Evolutionary conservation across 352 stramenopile genomes (phyloP).

Genomic region (Phytopythium boreale): DNA sequence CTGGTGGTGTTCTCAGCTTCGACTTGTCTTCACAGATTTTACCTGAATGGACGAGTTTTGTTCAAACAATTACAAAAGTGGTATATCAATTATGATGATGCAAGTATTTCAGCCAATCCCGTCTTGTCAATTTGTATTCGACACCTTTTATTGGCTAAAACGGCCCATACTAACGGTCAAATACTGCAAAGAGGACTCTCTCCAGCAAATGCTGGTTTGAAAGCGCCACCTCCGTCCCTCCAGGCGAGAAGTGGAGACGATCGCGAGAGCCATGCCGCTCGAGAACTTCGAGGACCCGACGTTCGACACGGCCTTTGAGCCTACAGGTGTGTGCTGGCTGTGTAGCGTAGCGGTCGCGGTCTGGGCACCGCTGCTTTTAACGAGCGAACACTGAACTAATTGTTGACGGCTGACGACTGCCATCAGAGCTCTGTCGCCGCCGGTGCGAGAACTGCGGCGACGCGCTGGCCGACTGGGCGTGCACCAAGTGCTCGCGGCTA

Average conservation of each 20-base stretch:
- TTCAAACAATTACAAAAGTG: neutral
- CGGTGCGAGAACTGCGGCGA: conserved; percentile 35
- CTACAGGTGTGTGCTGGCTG: conserved; percentile 16
- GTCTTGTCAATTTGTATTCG: too few relatives aligned
- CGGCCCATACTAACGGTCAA: too few relatives aligned
- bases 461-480: conserved; percentile 40
- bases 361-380: too few relatives aligned
- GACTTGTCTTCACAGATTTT: neutral
- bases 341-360: too few relatives aligned
- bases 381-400: too few relatives aligned
- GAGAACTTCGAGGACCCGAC: conserved; percentile 33
- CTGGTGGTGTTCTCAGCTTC: conserved; percentile 9
- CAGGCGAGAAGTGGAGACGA: neutral
- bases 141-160: neutral
- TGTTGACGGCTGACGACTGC: too few relatives aligned
- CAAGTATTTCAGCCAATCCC: too few relatives aligned
- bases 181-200: too few relatives aligned
- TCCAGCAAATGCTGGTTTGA: too few relatives aligned
- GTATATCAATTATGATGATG: too few relatives aligned
- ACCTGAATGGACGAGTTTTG: neutral
- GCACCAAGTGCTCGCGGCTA: conserved; percentile 35
- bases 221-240: neutral
- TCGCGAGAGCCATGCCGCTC: conserved; percentile 11
- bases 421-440: conserved; percentile 41
- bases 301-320: conserved; percentile 33